Conservation (phyloP, 2,329 filamentous ascomycete species). For the Penicillium nordicum region DNA sequence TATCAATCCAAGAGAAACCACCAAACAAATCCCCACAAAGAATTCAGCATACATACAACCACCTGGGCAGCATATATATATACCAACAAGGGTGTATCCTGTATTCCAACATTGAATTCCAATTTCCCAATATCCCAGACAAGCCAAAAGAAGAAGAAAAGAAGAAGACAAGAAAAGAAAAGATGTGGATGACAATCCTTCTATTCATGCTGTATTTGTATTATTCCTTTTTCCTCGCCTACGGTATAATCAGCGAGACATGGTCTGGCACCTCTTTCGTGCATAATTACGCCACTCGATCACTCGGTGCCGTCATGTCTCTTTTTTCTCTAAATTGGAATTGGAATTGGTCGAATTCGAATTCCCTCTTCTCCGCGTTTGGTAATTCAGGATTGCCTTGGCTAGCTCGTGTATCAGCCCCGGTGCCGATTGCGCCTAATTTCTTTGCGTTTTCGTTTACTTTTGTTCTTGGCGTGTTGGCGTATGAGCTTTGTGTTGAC, state of each 20-base stretch:
- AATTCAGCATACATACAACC: too few species aligned
- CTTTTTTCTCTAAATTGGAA: background rate
- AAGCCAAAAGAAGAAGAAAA: background rate
- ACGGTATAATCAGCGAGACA: background rate
- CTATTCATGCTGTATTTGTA: background rate
- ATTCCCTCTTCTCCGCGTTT: background rate
- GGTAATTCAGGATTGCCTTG: background rate
- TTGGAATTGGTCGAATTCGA: background rate
- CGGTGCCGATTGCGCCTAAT: background rate
- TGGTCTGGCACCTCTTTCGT: background rate
- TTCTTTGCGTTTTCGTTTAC: background rate
- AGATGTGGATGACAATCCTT: background rate
- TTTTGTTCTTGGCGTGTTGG: background rate
- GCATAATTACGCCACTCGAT: slow-evolving; percentile 11
- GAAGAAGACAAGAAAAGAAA: background rate
- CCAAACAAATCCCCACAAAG: background rate
- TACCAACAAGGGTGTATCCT: background rate
- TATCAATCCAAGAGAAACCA: background rate
- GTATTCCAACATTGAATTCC: background rate
- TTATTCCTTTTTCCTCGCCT: slow-evolving; percentile 5
- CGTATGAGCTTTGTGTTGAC: background rate
- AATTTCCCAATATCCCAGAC: background rate
- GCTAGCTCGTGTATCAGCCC: background rate
- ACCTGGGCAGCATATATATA: too few species aligned
- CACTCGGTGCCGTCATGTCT: slow-evolving; percentile 9